Evolutionary conservation across 306 rosid genomes (phyloP), one percentile per base, ranked within the genome.

Genomic region (Boehmeria nivea): DNA sequence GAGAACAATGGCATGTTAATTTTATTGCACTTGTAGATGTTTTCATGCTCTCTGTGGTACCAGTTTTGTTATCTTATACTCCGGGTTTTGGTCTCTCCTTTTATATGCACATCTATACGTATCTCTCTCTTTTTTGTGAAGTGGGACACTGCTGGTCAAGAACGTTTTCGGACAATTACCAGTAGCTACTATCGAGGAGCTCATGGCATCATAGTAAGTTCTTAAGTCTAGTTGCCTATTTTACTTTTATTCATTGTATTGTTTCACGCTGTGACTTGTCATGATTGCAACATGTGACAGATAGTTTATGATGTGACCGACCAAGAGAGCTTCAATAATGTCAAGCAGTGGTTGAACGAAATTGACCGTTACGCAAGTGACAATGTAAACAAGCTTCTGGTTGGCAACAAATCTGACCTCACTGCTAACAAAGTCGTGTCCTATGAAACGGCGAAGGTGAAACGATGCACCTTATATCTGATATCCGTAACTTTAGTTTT

Each of bases 121-220:
- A 39, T 64, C 54, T 10, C 20, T 13, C n/a, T n/a, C n/a, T 23
- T 45, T 26, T 22, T 40, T 26, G 8, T 69, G 63, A 61, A 72
- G 81, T 79, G 81, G 81, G 81, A 72, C 34, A 75, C 85, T 33
- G 81, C 81, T 31, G 85, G 81, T 21, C 81, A 78, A 70, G 84
- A 78, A 58, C 81, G 84, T 63, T 78, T 78, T 36, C 63, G 84
- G 61, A 78, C 81, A 54, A 78, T 78, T 27, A 74, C 84, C 8
- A 78, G 81, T 57, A 78, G 84, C 70, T 78, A 78, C 74, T 78
- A 78, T 66, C 76, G 84, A n/a, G 81, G 78, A 31, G 84, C 84
- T 8, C 81, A 78, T 57, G 84, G 84, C 69, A 78, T 78, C 38
- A 78, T 78, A 27, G 84, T 78, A 60, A 70, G 72, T 51, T 31